phyloP scores from a whole-genome alignment of 768 basidiomycete genomes.

The Dendrothele bispora region DNA sequence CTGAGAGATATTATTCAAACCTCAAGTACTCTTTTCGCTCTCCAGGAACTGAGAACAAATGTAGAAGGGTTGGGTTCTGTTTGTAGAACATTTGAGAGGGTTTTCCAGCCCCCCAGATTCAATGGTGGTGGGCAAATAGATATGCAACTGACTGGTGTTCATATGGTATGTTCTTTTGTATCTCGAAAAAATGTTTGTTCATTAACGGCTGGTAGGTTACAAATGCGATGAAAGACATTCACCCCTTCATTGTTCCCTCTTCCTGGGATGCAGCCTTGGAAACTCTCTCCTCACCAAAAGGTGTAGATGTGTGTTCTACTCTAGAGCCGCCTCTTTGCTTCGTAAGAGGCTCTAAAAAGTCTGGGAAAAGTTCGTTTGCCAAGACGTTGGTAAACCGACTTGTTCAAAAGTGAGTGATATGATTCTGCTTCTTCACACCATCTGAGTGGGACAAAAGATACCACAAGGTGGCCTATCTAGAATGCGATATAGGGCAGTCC shows the following conservation, averaged over 20 bases:
- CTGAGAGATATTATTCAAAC: constrained; percentile 15
- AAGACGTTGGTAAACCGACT: constrained; percentile 72
- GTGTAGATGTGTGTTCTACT: constrained; percentile 8
- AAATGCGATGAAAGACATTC: constrained; percentile 36
- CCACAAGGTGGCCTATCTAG: constrained; percentile 83
- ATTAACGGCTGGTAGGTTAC: constrained; percentile 26
- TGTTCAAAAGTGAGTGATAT: constrained; percentile 46
- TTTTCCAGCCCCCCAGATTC: constrained; percentile 51
- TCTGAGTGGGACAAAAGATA: constrained; percentile 46
- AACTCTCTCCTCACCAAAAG: constrained; percentile 21
- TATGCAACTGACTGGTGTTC: constrained; percentile 47
- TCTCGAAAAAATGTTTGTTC: not conserved
- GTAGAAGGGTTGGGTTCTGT: constrained; percentile 67
- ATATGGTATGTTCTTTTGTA: constrained; percentile 39
- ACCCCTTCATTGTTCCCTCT: constrained; percentile 34
- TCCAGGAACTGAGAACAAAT: constrained; percentile 59
- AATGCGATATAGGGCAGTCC: constrained; percentile 92
- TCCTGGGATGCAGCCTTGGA: constrained; percentile 40
- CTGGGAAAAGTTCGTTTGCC: constrained; percentile 90
- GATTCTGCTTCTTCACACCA: not conserved
- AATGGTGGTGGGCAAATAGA: constrained; percentile 39
- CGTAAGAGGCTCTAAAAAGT: constrained; percentile 83
- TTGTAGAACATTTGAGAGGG: constrained; percentile 59
- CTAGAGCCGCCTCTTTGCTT: constrained; percentile 43
- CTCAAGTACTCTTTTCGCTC: constrained; percentile 43